Conservation (phyloP, 768 basidiomycete genomes). For the Tricholoma flavovirens region DNA sequence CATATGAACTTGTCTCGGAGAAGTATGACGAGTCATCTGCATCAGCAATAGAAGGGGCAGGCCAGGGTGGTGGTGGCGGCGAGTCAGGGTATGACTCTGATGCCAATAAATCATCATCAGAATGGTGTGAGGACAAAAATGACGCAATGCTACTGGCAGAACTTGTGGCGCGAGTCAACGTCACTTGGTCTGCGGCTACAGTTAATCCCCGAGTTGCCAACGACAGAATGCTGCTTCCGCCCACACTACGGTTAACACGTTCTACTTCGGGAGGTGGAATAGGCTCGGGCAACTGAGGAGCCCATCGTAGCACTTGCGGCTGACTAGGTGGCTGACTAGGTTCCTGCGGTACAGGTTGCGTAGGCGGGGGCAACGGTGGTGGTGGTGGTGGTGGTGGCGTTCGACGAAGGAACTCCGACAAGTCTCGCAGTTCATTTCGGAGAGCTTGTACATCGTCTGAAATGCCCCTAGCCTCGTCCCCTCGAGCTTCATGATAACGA, state of each 20-base stretch:
- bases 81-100: constrained; percentile 14
- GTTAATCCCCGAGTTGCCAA: constrained; percentile 22
- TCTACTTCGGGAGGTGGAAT: constrained; percentile 11
- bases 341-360: not conserved
- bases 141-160: constrained; percentile 37
- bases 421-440: constrained; percentile 58
- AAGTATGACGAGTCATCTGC: constrained; percentile 5
- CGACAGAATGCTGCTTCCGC: constrained; percentile 35
- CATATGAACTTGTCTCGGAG: constrained; percentile 9
- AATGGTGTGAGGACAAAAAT: constrained; percentile 58
- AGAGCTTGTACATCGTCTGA: constrained; percentile 65
- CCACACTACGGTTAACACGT: constrained; percentile 37
- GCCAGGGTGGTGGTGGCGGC: constrained; percentile 15
- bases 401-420: constrained; percentile 52
- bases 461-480: constrained; percentile 59
- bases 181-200: constrained; percentile 24
- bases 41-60: constrained; percentile 9
- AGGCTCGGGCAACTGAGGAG: constrained; percentile 12
- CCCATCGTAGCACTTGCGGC: constrained; percentile 5
- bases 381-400: constrained; percentile 25
- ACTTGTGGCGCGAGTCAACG: constrained; percentile 33
- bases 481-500: constrained; percentile 49
- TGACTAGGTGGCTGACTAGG: not conserved
- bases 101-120: constrained; percentile 46
- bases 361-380: not conserved